Base-by-base conservation (phyloP, 306 rosid genomes). In the Cucurbita ficifolia region DNA sequence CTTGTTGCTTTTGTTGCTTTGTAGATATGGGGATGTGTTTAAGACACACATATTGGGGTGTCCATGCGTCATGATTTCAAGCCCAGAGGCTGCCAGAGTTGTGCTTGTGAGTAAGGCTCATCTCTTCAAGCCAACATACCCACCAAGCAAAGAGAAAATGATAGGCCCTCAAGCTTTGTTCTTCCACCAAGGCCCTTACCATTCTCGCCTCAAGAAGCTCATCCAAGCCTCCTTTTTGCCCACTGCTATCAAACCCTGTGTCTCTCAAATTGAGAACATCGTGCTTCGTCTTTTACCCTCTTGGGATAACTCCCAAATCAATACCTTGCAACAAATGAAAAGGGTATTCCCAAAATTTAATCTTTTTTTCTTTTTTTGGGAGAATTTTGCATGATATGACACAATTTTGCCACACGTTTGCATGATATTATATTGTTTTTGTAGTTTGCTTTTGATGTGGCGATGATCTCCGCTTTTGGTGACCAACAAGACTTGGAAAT, bases 381-480 rank as follows among this genome's bases (percentile, higher is more conserved):
- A 0, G 29, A 75, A 36, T 12, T 14, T 58, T 43, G 45, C 56
- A 49, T 49, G 53, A 49, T 49, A 68, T 45, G 74, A 22, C 9
- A 58, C 16, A 58, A 11, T 14, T 8, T 43, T 46, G 39, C 51
- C 17, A 38, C 19, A 36, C 21, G 69, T 62, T 61, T 6, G 10
- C 11, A 38, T 14, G 18, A 39, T 62, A 11, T 36, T 38, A 4
- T 3, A 11, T 48, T 16, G 54, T 65, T 6, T 51, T 53, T 6
- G 50, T 43, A 92, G 98, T 92, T 79, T 83, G 91, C 96, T 75
- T 92, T 92, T 69, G 96, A 92, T 76, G 96, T 92, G 63, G 98
- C 96, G 38, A 83, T 92, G 78, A 81, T 85, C 13, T 88, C 96
- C 2, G 96, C 88, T 16, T 87, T 92, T 7, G 96, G 98, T 6